Base-by-base conservation (phyloP, 1,284 basidiomycete genomes). In the Xanthoconium separans region DNA sequence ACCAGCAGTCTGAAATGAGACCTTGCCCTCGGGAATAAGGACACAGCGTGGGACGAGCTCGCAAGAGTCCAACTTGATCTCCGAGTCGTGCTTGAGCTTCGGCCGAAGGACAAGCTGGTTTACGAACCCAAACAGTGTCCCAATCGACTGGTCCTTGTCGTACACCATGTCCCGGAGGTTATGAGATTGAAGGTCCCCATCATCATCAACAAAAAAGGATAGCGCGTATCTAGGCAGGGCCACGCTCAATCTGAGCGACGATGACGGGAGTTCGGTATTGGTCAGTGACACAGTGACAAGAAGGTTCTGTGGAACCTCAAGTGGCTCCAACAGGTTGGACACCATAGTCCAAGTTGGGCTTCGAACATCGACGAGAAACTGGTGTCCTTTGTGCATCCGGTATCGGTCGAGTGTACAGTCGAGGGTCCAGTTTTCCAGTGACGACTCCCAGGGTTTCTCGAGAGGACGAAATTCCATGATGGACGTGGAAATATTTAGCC, bases 61-160 rank as follows among this genome's bases (percentile, higher is more conserved):
- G 34, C 30, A 40, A 50, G 10, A 20, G 37, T n/a, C 74, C 61
- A 8, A 76, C 27, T 18, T 20, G 18, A 20, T 54, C 30, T 64
- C 69, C 41, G 77, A 77, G 1, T 29, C 11, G 16, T 12, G 16
- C 24, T 7, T 40, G 15, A 22, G 3, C 29, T 62, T 66, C 0
- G 66, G 61, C 2, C 70, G 60, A n/a, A 82, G 69, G 5, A 80
- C 65, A 0, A 81, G 70, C 44, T 71, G 70, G 49, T 68, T 76
- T 3, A 46, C 40, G 6, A 82, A 58, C 1, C 68, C 68, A 29
- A 70, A 54, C 40, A 70, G 20, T 2, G 69, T 60, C 2, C 69
- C 66, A 2, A 57, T 40, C 3, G 55, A 67, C 20, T 71, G 69
- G 31, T 61, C 42, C 9, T 45, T 9, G 36, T 70, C 69, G 13